A percentile compares a stretch with the other conserved stretches of the same genome.
Evolutionary conservation across 1,284 basidiomycete species (phyloP).

Genomic region (Moesziomyces aphidis): DNA sequence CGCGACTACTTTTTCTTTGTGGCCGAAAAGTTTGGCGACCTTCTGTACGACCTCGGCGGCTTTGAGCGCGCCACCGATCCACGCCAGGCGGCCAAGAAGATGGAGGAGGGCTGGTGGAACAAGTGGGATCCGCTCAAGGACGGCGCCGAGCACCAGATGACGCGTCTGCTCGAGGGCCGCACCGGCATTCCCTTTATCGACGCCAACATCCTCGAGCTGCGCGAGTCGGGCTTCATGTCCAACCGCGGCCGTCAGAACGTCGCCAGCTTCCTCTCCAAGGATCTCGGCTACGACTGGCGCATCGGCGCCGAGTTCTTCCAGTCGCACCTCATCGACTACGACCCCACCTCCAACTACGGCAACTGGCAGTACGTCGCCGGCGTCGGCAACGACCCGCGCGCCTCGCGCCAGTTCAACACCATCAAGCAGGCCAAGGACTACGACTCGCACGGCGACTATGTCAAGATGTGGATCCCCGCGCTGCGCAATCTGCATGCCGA

Average conservation of each 20-base stretch:
- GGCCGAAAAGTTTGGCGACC: constrained; percentile 68
- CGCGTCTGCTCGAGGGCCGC: constrained; percentile 71
- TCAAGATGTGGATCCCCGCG: constrained; percentile 71
- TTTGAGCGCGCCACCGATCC: constrained; percentile 70
- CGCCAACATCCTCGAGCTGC: constrained; percentile 72
- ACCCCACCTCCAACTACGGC: constrained; percentile 62
- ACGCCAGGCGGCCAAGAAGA: constrained; percentile 67
- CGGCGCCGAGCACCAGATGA: constrained; percentile 59
- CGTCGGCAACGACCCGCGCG: constrained; percentile 73
- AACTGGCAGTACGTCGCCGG: constrained; percentile 70
- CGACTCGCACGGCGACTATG: constrained; percentile 71
- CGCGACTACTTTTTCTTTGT: constrained; percentile 73
- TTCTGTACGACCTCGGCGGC: constrained; percentile 70
- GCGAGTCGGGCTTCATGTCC: constrained; percentile 69
- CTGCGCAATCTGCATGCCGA: constrained; percentile 68
- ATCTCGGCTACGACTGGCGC: constrained; percentile 71
- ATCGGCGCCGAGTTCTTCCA: constrained; percentile 73
- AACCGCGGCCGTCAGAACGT: constrained; percentile 73
- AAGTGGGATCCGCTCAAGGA: constrained; percentile 55
- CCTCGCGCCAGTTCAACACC: constrained; percentile 73
- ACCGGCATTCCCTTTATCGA: constrained; percentile 74
- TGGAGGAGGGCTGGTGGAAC: constrained; percentile 65
- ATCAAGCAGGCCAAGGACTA: constrained; percentile 74
- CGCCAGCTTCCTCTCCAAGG: constrained; percentile 73
- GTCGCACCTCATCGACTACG: constrained; percentile 67